Evolutionary conservation across 768 basidiomycete genomes (phyloP), one percentile per base, ranked within the genome.

Genomic region (Lentinula boryana): DNA sequence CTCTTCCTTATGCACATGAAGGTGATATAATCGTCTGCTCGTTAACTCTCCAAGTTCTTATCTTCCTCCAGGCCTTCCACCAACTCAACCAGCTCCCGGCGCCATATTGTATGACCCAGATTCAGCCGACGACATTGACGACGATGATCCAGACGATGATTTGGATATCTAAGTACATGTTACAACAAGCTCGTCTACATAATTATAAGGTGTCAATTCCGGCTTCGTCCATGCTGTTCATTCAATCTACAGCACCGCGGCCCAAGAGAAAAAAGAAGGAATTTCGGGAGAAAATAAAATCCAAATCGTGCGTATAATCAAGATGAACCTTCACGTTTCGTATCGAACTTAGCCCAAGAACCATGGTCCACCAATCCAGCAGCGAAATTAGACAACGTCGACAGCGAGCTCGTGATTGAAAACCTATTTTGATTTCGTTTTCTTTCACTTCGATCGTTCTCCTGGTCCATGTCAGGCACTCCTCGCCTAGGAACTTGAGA

Each of bases 141-240:
- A 95, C 58, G 95, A 96, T 59, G 95, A 97, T 76, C 95, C 95
- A 21, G 95, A 97, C 66, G 95, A 96, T 69, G 94, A 96, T 73
- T 75, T 96, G 62, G 91, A 96, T 67, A 89, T 95, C 60, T 94
- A 68, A 69, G n/a, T 27, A 27, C 55, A n/a, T 32, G 27, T 8
- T 23, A 51, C 15, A 33, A 51, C 9, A 10, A 7, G 21, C 21
- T 23, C 8, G 7, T 23, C 12, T 21, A 21, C 21, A 18, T 48
- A 21, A 9, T 48, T 1, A 23, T 9, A 48, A 5, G 7, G 3
- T 43, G 41, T 43, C 41, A 43, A 43, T 43, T 18, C n/a, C 6
- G 38, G 38, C 50, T 51, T 27, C 5, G 12, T 10, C 31, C 15
- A 32, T 51, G 13, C 31, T 51, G 50, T 13, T 32, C 31, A 18